phyloP scores from a whole-genome alignment of 768 basidiomycete species.

The Suillus subaureus region DNA sequence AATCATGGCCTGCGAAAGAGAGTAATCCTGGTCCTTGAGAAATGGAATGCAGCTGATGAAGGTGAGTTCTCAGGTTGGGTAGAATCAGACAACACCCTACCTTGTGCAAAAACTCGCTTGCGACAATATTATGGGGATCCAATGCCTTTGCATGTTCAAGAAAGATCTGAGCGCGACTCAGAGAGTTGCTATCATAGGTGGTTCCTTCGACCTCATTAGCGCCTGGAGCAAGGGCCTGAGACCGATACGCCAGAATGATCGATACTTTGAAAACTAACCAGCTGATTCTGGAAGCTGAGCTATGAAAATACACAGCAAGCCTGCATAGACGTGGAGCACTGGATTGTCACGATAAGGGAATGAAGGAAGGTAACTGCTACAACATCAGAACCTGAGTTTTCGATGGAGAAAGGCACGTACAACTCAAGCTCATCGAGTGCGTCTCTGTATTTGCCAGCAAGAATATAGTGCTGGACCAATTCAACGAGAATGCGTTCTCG shows the following conservation, averaged over 20 bases:
- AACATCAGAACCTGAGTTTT: slow-evolving; percentile 6
- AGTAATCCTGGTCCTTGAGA: slow-evolving; percentile 18
- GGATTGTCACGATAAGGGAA: slow-evolving; percentile 87
- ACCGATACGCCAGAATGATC: not conserved
- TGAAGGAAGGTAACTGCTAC: slow-evolving; percentile 75
- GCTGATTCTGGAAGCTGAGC: slow-evolving; percentile 40
- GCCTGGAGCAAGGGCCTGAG: not conserved
- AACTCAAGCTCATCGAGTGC: slow-evolving; percentile 87
- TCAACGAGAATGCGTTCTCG: slow-evolving; percentile 77
- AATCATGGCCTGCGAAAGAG: not conserved
- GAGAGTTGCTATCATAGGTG: slow-evolving; percentile 44
- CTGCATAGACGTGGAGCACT: slow-evolving; percentile 81
- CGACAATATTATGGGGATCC: slow-evolving; percentile 59
- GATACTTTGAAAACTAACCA: slow-evolving; percentile 5
- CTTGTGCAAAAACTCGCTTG: slow-evolving; percentile 55
- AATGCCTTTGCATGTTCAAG: slow-evolving; percentile 63
- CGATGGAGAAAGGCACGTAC: slow-evolving; percentile 44
- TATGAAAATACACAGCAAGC: slow-evolving; percentile 68
- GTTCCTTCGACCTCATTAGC: not conserved
- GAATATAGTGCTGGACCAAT: slow-evolving; percentile 67
- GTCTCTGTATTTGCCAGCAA: slow-evolving; percentile 56
- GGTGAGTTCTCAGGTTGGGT: not conserved
- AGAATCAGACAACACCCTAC: slow-evolving; percentile 35
- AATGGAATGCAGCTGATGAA: slow-evolving; percentile 19
- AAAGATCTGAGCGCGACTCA: slow-evolving; percentile 52